Base-by-base conservation (phyloP, 495 filamentous ascomycete species). In the Aspergillus sclerotiicarbonarius region DNA sequence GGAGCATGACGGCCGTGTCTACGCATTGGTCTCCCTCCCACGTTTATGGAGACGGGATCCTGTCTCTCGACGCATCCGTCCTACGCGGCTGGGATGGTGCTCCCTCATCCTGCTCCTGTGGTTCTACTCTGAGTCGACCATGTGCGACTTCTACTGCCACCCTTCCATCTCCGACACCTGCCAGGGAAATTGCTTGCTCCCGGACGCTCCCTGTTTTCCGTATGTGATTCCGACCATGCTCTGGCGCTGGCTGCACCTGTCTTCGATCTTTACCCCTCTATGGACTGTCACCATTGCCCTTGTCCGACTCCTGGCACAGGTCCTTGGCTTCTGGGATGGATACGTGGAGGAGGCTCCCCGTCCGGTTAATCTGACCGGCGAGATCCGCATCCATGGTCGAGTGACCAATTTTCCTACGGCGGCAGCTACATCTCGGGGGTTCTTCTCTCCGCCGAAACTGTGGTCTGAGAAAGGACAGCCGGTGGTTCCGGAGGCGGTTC, bases 131-230 rank as follows among this genome's bases (percentile, higher is more conserved):
- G 89, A 92, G 63, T 79, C 78, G 0, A 70, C 74, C 10, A 84
- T 87, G 78, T 86, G 83, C 64, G 76, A 74, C 44, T 65, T 72
- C n/a, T 90, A 82, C 68, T 86, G 83, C 70, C 83, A 84, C 51
- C 80, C 84, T 0, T 59, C 71, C 37, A 56, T 81, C 61, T 71
- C 84, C 6, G 66, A 74, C 18, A 68, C 63, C 13, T 81, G 76
- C 46, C 63, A 71, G 16, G 73, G 77, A 8, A 78, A 80, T 48
- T 80, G 80, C 44, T 66, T 82, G 0, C 70, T 64, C 20, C 72
- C 77, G 8, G 64, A 80, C 54, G 77, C 77, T 16, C 80, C 80
- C 0, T 37, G 63, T 0, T 80, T 76, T 47, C 79, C 79, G 0
- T 79, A 72, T 33, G 76, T 77, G 16, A 65, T 79, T 2, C 69